phyloP scores from a whole-genome alignment of 2,329 filamentous ascomycete genomes.

The Colletotrichum endophyticum region DNA sequence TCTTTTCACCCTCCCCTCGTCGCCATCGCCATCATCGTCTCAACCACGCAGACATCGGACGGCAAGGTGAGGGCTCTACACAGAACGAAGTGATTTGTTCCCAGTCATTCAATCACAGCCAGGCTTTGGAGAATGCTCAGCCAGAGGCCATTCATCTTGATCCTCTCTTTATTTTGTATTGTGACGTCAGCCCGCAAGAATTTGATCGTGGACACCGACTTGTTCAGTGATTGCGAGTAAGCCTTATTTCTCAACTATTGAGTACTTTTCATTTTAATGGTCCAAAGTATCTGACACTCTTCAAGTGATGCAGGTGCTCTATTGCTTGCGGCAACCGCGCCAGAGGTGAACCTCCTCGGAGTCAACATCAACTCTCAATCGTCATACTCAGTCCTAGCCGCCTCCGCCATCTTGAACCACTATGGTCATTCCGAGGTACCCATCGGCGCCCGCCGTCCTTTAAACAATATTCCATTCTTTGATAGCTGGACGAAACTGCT shows the following conservation, averaged over 20 bases:
- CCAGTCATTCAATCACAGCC: not conserved
- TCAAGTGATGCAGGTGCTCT: constrained; percentile 45
- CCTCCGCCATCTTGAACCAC: constrained; percentile 42
- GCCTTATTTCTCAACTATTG: not conserved
- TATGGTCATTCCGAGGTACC: constrained; percentile 40
- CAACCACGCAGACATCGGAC: not conserved
- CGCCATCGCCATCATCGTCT: not conserved
- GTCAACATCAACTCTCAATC: constrained; percentile 47
- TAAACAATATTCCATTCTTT: constrained; percentile 47
- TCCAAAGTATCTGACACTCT: not conserved
- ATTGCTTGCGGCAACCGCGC: constrained; percentile 43
- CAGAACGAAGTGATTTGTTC: not conserved
- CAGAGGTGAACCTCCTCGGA: constrained; percentile 39
- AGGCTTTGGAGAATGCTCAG: not conserved
- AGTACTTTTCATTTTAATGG: not conserved
- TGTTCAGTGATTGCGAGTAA: constrained; percentile 53
- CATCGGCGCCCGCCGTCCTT: constrained; percentile 42
- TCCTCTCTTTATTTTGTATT: not conserved
- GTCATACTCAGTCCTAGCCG: constrained; percentile 44
- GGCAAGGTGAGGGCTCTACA: not conserved
- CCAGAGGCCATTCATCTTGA: not conserved
- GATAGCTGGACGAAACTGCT: constrained; percentile 41
- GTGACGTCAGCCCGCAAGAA: constrained; percentile 29
- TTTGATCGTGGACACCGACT: constrained; percentile 50
- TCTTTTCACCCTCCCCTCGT: not conserved